Evolutionary conservation across 2,329 filamentous ascomycete genomes (phyloP).

Genomic region (Fusarium paranaense): DNA sequence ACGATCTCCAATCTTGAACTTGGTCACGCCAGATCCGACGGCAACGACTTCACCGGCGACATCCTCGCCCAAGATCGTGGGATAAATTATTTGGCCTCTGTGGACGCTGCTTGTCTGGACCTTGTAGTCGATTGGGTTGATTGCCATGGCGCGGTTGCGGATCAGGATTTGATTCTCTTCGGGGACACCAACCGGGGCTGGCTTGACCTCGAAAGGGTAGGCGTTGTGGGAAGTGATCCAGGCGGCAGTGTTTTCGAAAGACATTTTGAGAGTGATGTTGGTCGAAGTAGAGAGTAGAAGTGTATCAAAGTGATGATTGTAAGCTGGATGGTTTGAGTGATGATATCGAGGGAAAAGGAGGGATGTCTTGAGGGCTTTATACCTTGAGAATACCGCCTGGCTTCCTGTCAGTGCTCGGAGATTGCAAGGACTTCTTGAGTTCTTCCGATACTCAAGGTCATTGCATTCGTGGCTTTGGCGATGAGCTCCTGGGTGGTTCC

Average conservation of each 20-base stretch:
- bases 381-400: not conserved
- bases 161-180: conserved; percentile 37
- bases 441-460: not conserved
- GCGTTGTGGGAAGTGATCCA: conserved; percentile 22
- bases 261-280: not conserved
- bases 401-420: not conserved
- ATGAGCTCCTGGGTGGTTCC: not conserved
- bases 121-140: conserved; percentile 46
- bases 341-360: not conserved
- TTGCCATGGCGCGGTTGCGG: conserved; percentile 46
- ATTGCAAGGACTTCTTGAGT: not conserved
- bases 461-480: not conserved
- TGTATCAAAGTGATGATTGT: not conserved
- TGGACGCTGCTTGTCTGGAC: conserved; percentile 36
- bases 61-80: conserved; percentile 46
- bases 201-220: conserved; percentile 26
- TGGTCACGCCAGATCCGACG: conserved; percentile 41
- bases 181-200: conserved; percentile 20
- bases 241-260: conserved; percentile 23
- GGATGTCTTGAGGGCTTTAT: not conserved
- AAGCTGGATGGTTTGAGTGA: not conserved
- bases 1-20: conserved; percentile 38
- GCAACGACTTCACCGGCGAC: conserved; percentile 49
- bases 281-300: not conserved
- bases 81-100: conserved; percentile 8